Base-by-base conservation (phyloP, 1,284 basidiomycete genomes). In the Cutaneotrichosporon curvatum region DNA sequence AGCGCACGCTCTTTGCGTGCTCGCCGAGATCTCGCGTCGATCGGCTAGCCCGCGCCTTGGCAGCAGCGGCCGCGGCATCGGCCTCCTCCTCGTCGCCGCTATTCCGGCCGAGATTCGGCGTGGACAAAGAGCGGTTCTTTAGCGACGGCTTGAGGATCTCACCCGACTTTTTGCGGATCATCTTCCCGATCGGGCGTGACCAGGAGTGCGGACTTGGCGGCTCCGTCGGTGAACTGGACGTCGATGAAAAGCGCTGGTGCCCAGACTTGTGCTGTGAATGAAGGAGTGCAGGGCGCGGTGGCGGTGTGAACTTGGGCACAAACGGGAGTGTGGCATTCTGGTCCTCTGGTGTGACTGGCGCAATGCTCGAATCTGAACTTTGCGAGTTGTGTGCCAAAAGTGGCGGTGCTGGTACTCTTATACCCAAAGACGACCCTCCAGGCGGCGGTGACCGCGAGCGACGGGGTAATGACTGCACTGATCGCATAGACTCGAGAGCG, bases 141-240 rank as follows among this genome's bases (percentile, higher is more conserved):
- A 73, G 61, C 1, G 69, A 69, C 2, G 72, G 62, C 49, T 72
- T 72, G 51, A 73, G 67, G 45, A 73, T 59, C 48, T 73, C 70
- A 35, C 71, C 71, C 1, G 67, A 70, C 55, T 73, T 73, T 42
- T 73, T 73, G 37, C 72, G 62, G 34, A 73, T 63, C 59, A 68
- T 67, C 35, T 51, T 53, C 12, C 48, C 38, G 50, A 34, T n/a
- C n/a, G 21, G 41, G 45, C 11, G 62, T 60, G 30, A 53, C 45
- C 19, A 12, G 33, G 23, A 5, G 23, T 37, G 34, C 18, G 30
- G 39, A 39, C 23, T n/a, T 10, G 28, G 28, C 5, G 28, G 39
- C 19, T 44, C 31, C 11, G 33, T 22, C 12, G 42, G 49, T 3
- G 49, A 43, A 9, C 36, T 40, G n/a, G 46, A 37, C 1, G 45